A percentile compares a stretch with the other conserved stretches of the same genome.
phyloP scores from a whole-genome alignment of 805 yeast species.

The Cyberlindnera mycetangii region DNA sequence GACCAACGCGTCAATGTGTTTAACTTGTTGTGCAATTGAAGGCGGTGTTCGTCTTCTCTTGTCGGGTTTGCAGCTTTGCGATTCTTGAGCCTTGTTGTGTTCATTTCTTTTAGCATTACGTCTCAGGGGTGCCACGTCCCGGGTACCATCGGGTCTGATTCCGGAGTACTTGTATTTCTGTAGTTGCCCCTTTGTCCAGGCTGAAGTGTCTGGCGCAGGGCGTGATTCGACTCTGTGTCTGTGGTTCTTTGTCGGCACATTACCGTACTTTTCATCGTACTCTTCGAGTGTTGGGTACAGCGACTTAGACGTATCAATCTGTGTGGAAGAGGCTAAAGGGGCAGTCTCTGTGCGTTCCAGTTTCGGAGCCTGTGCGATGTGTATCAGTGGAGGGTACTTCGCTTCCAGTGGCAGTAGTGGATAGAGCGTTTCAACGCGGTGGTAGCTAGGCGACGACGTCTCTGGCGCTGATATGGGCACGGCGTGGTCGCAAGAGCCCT shows the following conservation, averaged over 20 bases:
- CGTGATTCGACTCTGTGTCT: no score
- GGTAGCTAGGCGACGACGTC: conserved; percentile 29
- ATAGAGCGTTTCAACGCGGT: conserved; percentile 24
- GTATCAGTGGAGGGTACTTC: no score
- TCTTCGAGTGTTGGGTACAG: neutral
- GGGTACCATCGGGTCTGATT: neutral
- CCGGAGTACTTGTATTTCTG: neutral
- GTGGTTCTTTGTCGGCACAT: no score
- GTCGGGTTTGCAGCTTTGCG: neutral
- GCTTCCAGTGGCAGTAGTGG: conserved; percentile 2
- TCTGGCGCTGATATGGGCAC: conserved; percentile 21
- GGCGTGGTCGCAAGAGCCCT: neutral
- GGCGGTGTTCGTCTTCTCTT: neutral
- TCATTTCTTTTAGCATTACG: neutral
- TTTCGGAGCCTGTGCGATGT: no score
- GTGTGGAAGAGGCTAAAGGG: neutral
- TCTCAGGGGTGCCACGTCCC: neutral
- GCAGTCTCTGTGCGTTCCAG: neutral
- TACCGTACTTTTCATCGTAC: neutral
- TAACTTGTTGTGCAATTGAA: neutral
- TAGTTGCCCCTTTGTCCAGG: neutral
- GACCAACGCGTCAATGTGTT: neutral
- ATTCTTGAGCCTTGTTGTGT: neutral
- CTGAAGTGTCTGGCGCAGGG: neutral
- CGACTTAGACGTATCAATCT: neutral